A percentile compares a stretch with the other conserved stretches of the same genome.
Conservation (phyloP, 345 rosid species). For the Lepidium sativum region DNA sequence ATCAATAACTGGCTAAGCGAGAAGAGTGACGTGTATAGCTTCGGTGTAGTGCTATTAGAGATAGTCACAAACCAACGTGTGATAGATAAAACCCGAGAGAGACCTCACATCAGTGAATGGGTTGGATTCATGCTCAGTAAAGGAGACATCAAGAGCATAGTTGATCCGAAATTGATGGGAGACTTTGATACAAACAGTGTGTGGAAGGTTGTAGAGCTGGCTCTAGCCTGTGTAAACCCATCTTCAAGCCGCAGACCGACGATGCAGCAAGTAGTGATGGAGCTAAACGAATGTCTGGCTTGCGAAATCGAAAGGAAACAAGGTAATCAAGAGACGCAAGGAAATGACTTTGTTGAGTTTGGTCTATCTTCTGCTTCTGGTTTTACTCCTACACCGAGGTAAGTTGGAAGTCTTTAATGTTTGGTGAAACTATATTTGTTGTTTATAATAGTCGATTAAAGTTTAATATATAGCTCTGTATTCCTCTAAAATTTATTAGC, state of each 20-base stretch:
- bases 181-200: constrained; percentile 28
- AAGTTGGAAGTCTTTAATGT: background rate
- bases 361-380: constrained; percentile 1
- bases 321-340: background rate
- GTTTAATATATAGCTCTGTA: background rate
- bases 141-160: constrained; percentile 32
- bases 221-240: constrained; percentile 30
- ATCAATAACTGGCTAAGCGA: constrained; percentile 22
- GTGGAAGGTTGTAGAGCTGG: constrained; percentile 42
- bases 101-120: constrained; percentile 31
- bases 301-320: constrained; percentile 24
- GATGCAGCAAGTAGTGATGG: constrained; percentile 30
- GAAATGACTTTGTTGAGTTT: background rate
- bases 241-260: constrained; percentile 28
- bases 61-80: constrained; percentile 28
- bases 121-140: constrained; percentile 24
- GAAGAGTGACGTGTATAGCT: constrained; percentile 39
- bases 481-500: background rate
- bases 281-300: constrained; percentile 31
- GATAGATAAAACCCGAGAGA: background rate
- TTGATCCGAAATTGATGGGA: constrained; percentile 33
- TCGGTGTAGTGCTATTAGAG: constrained; percentile 39
- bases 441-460: background rate
- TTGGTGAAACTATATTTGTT: background rate
- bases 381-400: constrained; percentile 1